Conservation (phyloP, 208 protist genomes). For the Leishmania martiniquensis region DNA sequence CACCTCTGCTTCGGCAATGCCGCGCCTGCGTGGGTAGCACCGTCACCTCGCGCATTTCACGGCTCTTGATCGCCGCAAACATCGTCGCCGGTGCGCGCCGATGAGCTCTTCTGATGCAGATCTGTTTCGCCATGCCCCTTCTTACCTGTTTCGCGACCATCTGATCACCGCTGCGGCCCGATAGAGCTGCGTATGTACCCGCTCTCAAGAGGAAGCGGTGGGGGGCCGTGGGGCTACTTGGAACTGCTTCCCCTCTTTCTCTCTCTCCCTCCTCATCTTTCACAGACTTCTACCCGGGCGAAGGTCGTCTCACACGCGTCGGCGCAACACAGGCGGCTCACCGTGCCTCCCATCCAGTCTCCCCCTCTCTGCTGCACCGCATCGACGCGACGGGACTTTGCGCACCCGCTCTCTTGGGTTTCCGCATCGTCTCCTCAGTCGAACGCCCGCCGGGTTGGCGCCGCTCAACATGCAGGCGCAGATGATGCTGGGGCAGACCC, state of each 20-base stretch:
- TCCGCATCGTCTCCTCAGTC: neutral
- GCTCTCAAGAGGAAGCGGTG: neutral
- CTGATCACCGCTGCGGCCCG: neutral
- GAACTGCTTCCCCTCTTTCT: neutral
- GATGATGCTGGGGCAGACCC: slow-evolving; percentile 70
- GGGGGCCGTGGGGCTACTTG: too few relatives aligned
- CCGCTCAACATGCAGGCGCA: slow-evolving; percentile 66
- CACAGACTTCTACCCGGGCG: neutral
- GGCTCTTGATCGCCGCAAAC: neutral
- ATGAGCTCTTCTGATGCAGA: neutral
- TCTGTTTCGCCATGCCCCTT: too few relatives aligned
- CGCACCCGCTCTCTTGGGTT: neutral
- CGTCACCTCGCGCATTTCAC: neutral
- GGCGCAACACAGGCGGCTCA: neutral
- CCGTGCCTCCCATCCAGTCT: neutral
- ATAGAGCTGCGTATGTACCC: neutral
- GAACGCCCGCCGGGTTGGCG: neutral
- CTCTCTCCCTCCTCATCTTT: neutral
- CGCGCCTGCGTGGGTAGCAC: neutral
- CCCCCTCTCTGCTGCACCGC: neutral
- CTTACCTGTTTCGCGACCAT: neutral
- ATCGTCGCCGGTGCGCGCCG: neutral
- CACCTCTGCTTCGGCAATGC: too few relatives aligned
- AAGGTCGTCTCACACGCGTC: neutral
- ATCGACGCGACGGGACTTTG: neutral